These are phyloP conservation scores for Solioccasus polychromus DNA, from an alignment of 768 basidiomycete species.

Conservation along the genomic window DNA sequence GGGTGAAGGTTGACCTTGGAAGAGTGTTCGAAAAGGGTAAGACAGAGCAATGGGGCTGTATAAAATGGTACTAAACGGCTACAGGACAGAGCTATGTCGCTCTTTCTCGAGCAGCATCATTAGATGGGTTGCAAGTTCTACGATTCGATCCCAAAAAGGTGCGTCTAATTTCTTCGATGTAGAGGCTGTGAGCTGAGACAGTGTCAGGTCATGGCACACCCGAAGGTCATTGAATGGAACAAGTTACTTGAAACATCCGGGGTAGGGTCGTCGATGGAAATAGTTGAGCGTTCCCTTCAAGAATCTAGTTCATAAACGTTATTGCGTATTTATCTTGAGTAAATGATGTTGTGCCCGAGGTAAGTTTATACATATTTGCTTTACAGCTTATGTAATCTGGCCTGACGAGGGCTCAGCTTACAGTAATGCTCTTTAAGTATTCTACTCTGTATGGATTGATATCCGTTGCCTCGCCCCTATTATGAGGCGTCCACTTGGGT, in stretches of 20 bases:
- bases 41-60: not conserved
- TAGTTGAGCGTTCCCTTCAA: not conserved
- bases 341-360: not conserved
- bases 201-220: slow-evolving; percentile 40
- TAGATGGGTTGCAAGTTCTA: slow-evolving; percentile 54
- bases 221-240: slow-evolving; percentile 44
- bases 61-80: not conserved
- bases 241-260: slow-evolving; percentile 22
- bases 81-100: slow-evolving; percentile 49
- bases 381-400: not conserved
- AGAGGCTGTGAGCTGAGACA: not conserved
- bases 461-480: slow-evolving; percentile 62
- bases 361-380: not conserved
- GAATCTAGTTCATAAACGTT: not conserved
- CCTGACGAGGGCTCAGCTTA: slow-evolving; percentile 19
- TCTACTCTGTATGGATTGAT: slow-evolving; percentile 56
- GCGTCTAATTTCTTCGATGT: not conserved
- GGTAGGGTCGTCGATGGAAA: not conserved
- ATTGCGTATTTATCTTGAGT: slow-evolving; percentile 12
- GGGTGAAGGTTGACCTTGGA: slow-evolving; percentile 62
- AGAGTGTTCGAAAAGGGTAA: slow-evolving; percentile 61
- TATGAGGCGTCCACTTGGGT: slow-evolving; percentile 85
- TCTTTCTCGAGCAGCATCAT: slow-evolving; percentile 49
- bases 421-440: slow-evolving; percentile 54
- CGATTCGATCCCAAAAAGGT: slow-evolving; percentile 54